Percentiles rank a stretch among this genome's conserved stretches.
phyloP scores from a whole-genome alignment of 192 early-diverging fungal genomes.

The Pilobolus umbonatus region DNA sequence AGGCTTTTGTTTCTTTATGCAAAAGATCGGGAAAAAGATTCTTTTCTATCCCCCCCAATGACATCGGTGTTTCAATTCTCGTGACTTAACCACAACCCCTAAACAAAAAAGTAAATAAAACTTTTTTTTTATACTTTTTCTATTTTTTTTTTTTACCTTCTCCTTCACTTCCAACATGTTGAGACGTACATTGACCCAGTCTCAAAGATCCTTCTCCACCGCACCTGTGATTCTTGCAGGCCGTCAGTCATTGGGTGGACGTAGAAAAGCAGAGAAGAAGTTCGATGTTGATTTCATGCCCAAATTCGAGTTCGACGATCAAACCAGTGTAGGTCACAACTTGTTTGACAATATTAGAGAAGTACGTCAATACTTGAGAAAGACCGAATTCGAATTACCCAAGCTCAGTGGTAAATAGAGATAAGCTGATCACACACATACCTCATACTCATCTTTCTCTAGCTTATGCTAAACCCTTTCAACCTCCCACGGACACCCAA shows the following conservation, averaged over 20 bases:
- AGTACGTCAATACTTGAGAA: conserved; percentile 53
- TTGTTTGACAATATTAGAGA: conserved; percentile 44
- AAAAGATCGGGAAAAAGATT: too few relatives aligned
- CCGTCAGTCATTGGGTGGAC: conserved; percentile 7
- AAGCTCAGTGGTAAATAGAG: conserved; percentile 46
- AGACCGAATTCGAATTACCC: conserved; percentile 53
- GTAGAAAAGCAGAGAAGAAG: conserved; percentile 32
- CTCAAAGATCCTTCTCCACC: conserved; percentile 5
- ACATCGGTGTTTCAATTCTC: too few relatives aligned
- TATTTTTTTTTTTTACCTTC: not conserved
- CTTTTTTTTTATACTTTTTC: too few relatives aligned
- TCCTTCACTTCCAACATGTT: not conserved
- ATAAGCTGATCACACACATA: not conserved
- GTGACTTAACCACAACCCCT: too few relatives aligned
- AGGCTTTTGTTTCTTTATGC: too few relatives aligned
- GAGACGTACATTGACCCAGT: not conserved
- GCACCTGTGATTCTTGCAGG: conserved; percentile 12
- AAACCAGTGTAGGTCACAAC: conserved; percentile 50
- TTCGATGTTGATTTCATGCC: conserved; percentile 47
- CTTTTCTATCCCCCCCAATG: too few relatives aligned
- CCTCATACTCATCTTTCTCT: not conserved
- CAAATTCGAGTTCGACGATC: conserved; percentile 50
- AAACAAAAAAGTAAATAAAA: too few relatives aligned
- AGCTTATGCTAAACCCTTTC: conserved; percentile 52
- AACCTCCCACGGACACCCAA: conserved; percentile 38